Base-by-base conservation (phyloP, 805 yeast species). In the Candida krabiensis region DNA sequence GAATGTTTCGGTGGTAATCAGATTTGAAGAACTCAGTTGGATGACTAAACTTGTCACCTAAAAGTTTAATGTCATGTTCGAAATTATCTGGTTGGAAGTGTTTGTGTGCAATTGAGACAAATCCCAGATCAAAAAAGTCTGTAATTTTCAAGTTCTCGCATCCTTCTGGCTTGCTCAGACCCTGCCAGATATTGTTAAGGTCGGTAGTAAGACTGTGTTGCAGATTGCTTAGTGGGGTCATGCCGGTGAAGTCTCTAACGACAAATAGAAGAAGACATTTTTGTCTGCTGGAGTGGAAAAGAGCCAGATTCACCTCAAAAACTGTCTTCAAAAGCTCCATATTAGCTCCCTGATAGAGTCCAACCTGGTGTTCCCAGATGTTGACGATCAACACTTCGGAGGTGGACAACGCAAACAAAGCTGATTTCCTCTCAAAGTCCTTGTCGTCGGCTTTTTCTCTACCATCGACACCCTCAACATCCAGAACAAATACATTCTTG, bases 391-490 rank as follows among this genome's bases (percentile, higher is more conserved):
- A 70, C 4, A 90, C 80, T 56, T 93, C 98, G 12, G 93, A 80
- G 0, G 96, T 90, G 9, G 97, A 79, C 44, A 93, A 69, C 0
- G 99, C 98, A 69, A 93, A 93, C 29, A 93, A 67, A 0, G 98
- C 98, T 1, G 96, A 90, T 52, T 93, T 93, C 41, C 99, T 77
- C 64, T 93, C 99, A 61, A 93, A 93, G 64, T 93, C 99, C 63
- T 93, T 97, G 63, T 93, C 98, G 54, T 93, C 99, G 18, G 98
- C 98, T 39, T 97, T 77, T 64, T 93, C 99, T 43, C 96, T 76
- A 33, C 99, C 98, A 66, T 93, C 99, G 1, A 97, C 90, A 33
- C 99, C 99, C 65, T 93, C 99, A n/a, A 93, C 98, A 58, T 93
- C 99, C 75, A 93, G 75, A 2, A 93, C 95, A 44, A 87, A 73